Base-by-base conservation (phyloP, 306 rosid genomes). In the Betula pendula region DNA sequence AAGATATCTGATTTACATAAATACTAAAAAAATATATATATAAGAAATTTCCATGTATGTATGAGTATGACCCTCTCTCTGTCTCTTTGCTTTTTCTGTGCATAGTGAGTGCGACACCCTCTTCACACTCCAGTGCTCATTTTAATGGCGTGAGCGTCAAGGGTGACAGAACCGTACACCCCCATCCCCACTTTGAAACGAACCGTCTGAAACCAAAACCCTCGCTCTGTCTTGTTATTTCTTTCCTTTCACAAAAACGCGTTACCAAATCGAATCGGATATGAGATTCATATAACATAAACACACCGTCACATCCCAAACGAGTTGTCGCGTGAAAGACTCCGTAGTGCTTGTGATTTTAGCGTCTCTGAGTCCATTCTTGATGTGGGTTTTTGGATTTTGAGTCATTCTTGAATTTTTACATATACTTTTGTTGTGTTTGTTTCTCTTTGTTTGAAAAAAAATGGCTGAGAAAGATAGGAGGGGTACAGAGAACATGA, bases 81-180 rank as follows among this genome's bases (percentile, higher is more conserved):
- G 56, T 70, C 74, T 70, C 59, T 63, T 9, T 22, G 38, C 53
- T 40, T 72, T 76, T 16, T 16, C 74, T 42, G 81, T 33, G 42
- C 42, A 72, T 71, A 79, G 84, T 79, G 79, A 78, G 81, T 62
- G 80, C 76, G 68, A 48, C 80, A 31, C 47, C 48, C 70, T 65
- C 48, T 65, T 0, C 70, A 8, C 70, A 65, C 70, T 65, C 20
- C 70, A 65, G 70, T 65, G 70, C 55, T 82, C 83, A 75, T 80
- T 78, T 80, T 71, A 77, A 84, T 73, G 85, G 87, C 62, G 81
- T 81, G 83, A 74, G 79, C 81, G 72, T 75, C 68, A 60, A 67
- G 73, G 68, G 79, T 77, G 70, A 72, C 81, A 72, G 77, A 65
- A 65, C 72, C 81, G 85, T 81, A 77, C 75, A 51, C 66, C 47